phyloP scores from a whole-genome alignment of 805 yeast species.

The Wickerhamiella siamensis region DNA sequence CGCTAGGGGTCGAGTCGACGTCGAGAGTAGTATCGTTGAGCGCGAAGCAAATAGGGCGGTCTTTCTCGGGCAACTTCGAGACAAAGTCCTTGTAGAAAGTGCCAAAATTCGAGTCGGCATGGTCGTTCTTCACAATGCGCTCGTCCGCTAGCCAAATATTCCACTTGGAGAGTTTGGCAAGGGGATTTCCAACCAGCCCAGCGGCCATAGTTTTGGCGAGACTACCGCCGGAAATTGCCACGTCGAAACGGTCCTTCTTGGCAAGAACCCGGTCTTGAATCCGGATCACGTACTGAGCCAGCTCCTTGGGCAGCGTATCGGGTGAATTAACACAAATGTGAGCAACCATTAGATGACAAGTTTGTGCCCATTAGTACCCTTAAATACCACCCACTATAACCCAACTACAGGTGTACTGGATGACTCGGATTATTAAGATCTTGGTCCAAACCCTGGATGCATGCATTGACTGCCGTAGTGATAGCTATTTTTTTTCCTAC shows the following conservation, averaged over 20 bases:
- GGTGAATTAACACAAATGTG: constrained; percentile 29
- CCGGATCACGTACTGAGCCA: constrained; percentile 47
- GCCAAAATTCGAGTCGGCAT: constrained; percentile 77
- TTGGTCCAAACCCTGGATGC: no score
- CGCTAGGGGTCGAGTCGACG: constrained; percentile 37
- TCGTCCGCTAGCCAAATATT: constrained; percentile 80
- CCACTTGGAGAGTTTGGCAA: constrained; percentile 25
- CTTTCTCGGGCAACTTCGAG: constrained; percentile 24
- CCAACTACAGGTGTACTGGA: no score
- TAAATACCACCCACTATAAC: no score
- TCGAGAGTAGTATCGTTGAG: constrained; percentile 45
- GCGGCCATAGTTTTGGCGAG: constrained; percentile 53
- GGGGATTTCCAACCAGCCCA: constrained; percentile 47
- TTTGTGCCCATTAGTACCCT: no score
- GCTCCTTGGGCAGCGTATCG: constrained; percentile 45
- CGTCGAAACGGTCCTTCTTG: constrained; percentile 35
- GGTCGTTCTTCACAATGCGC: constrained; percentile 69
- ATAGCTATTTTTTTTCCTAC: no score
- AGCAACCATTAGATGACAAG: constrained; percentile 5
- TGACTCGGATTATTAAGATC: no score
- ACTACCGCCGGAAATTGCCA: constrained; percentile 89
- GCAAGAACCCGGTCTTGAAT: constrained; percentile 48
- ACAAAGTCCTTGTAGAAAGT: constrained; percentile 54
- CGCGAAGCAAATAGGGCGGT: constrained; percentile 14
- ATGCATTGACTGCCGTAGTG: no score